Evolutionary conservation across 345 rosid species (phyloP).

Genomic region (Cardiospermum halicacabum): DNA sequence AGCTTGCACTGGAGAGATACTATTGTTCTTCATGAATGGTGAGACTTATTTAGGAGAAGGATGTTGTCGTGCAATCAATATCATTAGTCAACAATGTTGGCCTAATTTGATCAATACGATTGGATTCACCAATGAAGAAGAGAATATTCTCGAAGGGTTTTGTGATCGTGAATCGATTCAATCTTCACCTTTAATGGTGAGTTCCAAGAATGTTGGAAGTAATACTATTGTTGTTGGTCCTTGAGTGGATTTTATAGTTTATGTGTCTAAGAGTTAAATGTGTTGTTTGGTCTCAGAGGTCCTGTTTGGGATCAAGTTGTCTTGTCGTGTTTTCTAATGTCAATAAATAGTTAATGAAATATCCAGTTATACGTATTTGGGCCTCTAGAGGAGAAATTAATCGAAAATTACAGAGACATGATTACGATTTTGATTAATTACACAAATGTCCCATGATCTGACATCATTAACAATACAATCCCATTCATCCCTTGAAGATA

Average conservation of each 20-base stretch:
- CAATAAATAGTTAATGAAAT: neutral
- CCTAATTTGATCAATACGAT: conserved; percentile 74
- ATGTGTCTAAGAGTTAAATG: neutral
- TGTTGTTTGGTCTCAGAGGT: neutral
- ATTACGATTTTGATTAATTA: too few relatives aligned
- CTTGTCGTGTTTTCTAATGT: neutral
- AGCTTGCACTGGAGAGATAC: conserved; percentile 69
- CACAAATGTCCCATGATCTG: too few relatives aligned
- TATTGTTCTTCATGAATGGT: conserved; percentile 57
- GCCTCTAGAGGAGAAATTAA: too few relatives aligned
- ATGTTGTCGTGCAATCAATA: conserved; percentile 59
- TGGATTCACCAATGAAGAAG: conserved; percentile 57
- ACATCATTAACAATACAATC: too few relatives aligned
- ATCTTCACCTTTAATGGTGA: too few relatives aligned
- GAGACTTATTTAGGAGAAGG: conserved; percentile 44
- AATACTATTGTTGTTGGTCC: too few relatives aligned
- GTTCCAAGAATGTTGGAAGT: too few relatives aligned
- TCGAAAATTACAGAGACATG: too few relatives aligned
- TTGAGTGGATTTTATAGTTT: too few relatives aligned
- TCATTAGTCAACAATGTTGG: conserved; percentile 65
- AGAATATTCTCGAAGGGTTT: conserved; percentile 51
- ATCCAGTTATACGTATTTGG: neutral
- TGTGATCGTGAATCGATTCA: too few relatives aligned
- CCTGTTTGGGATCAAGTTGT: too few relatives aligned
- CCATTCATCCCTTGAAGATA: too few relatives aligned